Evolutionary conservation across 805 yeast genomes (phyloP).

Genomic region (Candida coleopterorum): DNA sequence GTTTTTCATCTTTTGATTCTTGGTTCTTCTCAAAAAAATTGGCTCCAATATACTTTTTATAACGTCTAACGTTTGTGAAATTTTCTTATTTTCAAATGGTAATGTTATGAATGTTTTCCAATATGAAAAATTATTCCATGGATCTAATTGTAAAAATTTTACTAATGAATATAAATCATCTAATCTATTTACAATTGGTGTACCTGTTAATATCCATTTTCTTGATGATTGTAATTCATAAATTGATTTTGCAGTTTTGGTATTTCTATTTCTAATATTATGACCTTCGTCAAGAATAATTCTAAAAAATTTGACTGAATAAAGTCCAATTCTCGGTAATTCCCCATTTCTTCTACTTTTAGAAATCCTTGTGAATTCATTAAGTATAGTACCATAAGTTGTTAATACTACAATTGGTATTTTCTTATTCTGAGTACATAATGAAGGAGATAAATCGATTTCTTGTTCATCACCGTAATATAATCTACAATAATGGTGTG

Average conservation of each 20-base stretch:
- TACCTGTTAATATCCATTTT: conserved; percentile 87
- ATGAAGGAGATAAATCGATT: conserved; percentile 42
- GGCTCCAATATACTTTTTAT: conserved; percentile 87
- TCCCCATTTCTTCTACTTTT: conserved; percentile 22
- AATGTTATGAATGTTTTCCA: conserved; percentile 84
- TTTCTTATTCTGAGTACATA: conserved; percentile 34
- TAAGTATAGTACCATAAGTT: conserved; percentile 81
- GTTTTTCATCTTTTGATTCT: conserved; percentile 61
- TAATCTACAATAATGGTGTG: conserved; percentile 45
- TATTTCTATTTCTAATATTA: conserved; percentile 70
- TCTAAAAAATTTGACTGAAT: conserved; percentile 68
- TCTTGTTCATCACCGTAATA: conserved; percentile 70
- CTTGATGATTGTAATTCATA: conserved; percentile 59
- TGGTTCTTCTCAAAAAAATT: conserved; percentile 76
- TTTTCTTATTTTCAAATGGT: conserved; percentile 74
- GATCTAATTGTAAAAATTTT: conserved; percentile 72
- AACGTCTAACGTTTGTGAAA: conserved; percentile 70
- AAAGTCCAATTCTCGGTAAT: conserved; percentile 49
- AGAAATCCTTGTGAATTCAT: conserved; percentile 57
- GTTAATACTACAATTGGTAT: conserved; percentile 74
- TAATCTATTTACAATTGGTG: conserved; percentile 83
- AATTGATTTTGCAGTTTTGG: conserved; percentile 77
- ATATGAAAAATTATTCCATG: conserved; percentile 80
- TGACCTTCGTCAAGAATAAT: conserved; percentile 89
- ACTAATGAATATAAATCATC: conserved; percentile 83